phyloP scores from a whole-genome alignment of 2,329 filamentous ascomycete genomes.

The Cytospora piceae region DNA sequence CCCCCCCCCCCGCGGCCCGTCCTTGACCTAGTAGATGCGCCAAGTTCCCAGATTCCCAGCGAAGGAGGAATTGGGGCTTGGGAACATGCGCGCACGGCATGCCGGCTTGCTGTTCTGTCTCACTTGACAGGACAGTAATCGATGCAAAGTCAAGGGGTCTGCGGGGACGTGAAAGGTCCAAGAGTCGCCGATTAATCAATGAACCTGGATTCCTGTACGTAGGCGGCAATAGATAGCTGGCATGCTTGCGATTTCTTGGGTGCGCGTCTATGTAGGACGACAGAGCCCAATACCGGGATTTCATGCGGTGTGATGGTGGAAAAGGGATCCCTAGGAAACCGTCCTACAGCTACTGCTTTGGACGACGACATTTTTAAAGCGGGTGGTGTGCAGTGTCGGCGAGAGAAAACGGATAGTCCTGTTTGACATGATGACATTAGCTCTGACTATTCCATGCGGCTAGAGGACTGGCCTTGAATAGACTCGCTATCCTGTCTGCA shows the following conservation, averaged over 20 bases:
- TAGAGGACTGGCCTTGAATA: constrained; percentile 21
- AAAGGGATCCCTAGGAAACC: not conserved
- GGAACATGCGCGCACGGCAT: no score
- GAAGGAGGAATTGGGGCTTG: no score
- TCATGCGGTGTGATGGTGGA: not conserved
- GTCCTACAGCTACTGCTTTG: not conserved
- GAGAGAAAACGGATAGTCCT: constrained; percentile 10
- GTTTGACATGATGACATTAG: constrained; percentile 13
- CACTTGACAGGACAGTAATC: not conserved
- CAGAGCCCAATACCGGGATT: not conserved
- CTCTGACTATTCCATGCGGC: constrained; percentile 20
- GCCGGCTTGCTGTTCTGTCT: not conserved
- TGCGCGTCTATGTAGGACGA: not conserved
- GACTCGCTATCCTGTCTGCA: constrained; percentile 1
- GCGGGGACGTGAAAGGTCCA: not conserved
- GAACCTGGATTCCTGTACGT: not conserved
- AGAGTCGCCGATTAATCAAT: not conserved
- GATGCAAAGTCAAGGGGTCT: not conserved
- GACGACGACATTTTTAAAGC: constrained; percentile 5
- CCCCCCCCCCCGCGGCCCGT: no score
- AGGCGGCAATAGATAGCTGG: not conserved
- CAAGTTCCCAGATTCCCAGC: not conserved
- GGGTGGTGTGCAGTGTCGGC: constrained; percentile 1
- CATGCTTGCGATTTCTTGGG: not conserved
- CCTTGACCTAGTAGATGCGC: not conserved